Conservation (phyloP, 208 protist genomes). For the Leishmania turanica region DNA sequence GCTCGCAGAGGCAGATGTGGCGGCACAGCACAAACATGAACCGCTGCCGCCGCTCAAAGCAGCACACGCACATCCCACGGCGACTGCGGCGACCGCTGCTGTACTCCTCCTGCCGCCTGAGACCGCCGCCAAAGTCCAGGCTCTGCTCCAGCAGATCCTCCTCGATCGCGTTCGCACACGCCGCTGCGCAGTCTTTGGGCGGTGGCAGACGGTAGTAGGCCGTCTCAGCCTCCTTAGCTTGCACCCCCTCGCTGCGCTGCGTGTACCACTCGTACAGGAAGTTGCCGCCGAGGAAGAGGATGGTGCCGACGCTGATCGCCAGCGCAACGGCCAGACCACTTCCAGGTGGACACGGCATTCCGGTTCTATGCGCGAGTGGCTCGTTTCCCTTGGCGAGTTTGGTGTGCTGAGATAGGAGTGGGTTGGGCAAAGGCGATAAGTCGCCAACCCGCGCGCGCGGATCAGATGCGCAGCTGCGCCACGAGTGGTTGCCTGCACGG, state of each 20-base stretch:
- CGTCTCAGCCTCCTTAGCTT: neutral
- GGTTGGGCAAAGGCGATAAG: neutral
- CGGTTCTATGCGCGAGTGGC: neutral
- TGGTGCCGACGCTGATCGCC: neutral
- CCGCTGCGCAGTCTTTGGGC: neutral
- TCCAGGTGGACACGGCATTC: neutral
- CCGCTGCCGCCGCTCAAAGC: slow-evolving; percentile 3
- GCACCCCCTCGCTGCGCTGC: neutral
- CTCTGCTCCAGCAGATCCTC: neutral
- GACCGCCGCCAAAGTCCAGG: neutral
- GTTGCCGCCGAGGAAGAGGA: neutral
- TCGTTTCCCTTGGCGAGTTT: neutral
- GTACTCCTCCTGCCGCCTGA: neutral
- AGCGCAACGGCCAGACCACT: neutral
- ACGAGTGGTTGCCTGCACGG: neutral
- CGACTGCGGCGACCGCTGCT: neutral
- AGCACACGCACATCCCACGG: slow-evolving; percentile 18
- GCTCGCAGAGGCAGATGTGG: slow-evolving; percentile 36
- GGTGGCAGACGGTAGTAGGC: slow-evolving; percentile 3
- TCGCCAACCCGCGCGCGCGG: neutral
- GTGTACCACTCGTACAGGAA: neutral
- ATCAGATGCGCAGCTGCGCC: neutral
- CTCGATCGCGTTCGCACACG: neutral
- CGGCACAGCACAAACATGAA: slow-evolving; percentile 32
- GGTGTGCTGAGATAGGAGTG: neutral